Evolutionary conservation across 352 stramenopile genomes (phyloP), one percentile per base, ranked within the genome.

Genomic region (Globisporangium lucens): DNA sequence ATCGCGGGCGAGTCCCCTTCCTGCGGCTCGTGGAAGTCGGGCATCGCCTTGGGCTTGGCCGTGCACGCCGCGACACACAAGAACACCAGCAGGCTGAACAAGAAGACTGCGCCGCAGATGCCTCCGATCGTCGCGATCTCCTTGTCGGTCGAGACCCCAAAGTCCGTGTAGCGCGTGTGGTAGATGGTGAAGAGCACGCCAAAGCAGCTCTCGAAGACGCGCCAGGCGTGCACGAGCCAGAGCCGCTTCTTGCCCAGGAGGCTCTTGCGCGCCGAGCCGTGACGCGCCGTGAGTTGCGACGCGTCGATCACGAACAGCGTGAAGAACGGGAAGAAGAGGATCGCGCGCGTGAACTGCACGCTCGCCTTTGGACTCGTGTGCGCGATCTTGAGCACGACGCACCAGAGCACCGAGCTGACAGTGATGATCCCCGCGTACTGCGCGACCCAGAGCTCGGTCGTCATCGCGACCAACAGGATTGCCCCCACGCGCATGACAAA

Each of bases 241-340:
- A 91, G 65, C 30, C 43, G 15, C 17, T 80, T 80, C 30, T 47
- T 56, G 38, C 68, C 77, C 27, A 67, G 65, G 17, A 91, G 67
- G n/a, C 69, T 79, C 43, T 68, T 53, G 36, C 77, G 33, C 13
- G 77, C 65, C 9, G 74, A 76, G 35, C 80, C 75, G 4, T 66
- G 75, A 4, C 56, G 68, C 1, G 72, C 71, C 47, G 69, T 77
- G 13, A 91, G 22, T 46, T 79, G 67, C 35, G 83, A 83, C 6
- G 71, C 80, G 56, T 91, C 75, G 46, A 91, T 52, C 22, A 80
- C 64, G 35, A 91, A 91, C 52, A 91, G 62, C 38, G 78, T 83
- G 68, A 83, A 91, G 55, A 91, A 80, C 20, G 83, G 80, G 63
- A 91, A 90, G 67, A 87, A 86, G 10, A 90, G 52, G 22, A 89